Conservation (phyloP, 2,329 filamentous ascomycete species). For the Claviceps humidiphila region DNA sequence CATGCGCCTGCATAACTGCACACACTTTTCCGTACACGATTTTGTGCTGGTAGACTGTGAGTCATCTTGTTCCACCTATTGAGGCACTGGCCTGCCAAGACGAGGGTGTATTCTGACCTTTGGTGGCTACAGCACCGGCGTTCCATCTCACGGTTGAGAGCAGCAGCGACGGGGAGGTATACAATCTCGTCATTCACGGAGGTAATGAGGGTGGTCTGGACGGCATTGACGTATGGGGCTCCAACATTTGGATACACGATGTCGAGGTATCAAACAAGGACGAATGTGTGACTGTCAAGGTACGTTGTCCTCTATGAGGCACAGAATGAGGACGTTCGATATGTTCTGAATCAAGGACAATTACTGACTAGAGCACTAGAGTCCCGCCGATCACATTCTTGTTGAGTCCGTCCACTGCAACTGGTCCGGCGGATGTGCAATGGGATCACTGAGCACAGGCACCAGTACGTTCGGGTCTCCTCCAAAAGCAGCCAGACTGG, state of each 20-base stretch:
- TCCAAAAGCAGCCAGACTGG: too few relatives aligned
- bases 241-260: constrained; percentile 1
- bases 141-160: not conserved
- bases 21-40: not conserved
- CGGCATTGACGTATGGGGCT: not conserved
- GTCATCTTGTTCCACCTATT: not conserved
- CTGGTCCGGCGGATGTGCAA: not conserved
- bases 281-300: constrained; percentile 2
- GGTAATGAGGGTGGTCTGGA: not conserved
- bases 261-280: not conserved
- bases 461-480: not conserved
- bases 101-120: not conserved
- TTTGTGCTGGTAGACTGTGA: not conserved
- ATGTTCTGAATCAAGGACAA: too few relatives aligned
- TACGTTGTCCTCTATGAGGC: not conserved
- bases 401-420: constrained; percentile 1
- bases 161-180: not conserved
- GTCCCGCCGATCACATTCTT: not conserved
- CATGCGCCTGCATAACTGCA: not conserved
- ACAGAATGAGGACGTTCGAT: too few relatives aligned
- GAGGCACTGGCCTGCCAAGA: not conserved
- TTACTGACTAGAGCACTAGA: not conserved
- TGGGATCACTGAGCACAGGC: not conserved
- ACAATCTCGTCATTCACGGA: not conserved
- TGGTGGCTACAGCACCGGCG: not conserved